A percentile compares a stretch with the other conserved stretches of the same genome.
phyloP scores from a whole-genome alignment of 805 yeast species.

The Blastobotrys peoriensis region DNA sequence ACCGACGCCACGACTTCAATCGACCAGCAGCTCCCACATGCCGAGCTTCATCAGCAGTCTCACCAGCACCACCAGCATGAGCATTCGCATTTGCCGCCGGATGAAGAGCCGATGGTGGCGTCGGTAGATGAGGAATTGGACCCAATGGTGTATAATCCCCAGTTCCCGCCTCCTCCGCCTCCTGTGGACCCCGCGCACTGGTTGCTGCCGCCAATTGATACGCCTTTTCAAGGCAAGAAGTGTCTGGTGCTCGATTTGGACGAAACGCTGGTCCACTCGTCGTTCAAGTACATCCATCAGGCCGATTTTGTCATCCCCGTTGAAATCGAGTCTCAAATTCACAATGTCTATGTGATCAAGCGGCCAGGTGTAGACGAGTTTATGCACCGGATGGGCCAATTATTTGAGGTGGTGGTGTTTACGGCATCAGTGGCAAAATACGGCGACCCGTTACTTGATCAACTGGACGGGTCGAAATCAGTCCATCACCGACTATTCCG shows the following conservation, averaged over 20 bases:
- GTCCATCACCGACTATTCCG: conserved; percentile 91
- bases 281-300: conserved; percentile 83
- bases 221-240: conserved; percentile 55
- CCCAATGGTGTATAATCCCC: neutral
- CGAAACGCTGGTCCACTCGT: conserved; percentile 93
- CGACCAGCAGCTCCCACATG: neutral
- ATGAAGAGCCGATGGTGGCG: neutral
- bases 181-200: conserved; percentile 8
- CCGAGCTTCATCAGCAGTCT: neutral
- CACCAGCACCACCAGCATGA: neutral
- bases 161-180: conserved; percentile 6
- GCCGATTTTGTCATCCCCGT: conserved; percentile 98
- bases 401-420: conserved; percentile 92
- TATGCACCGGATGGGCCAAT: conserved; percentile 69
- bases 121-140: conserved; percentile 1
- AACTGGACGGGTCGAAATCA: conserved; percentile 65
- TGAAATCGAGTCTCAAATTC: conserved; percentile 86
- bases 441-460: conserved; percentile 92
- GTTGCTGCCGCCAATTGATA: conserved; percentile 46
- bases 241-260: conserved; percentile 89
- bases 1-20: neutral
- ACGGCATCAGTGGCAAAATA: conserved; percentile 94
- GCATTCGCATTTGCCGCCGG: neutral
- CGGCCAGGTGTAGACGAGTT: conserved; percentile 98
- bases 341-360: conserved; percentile 92